Base-by-base conservation (phyloP, 2,329 filamentous ascomycete genomes). In the Fusarium sp. region DNA sequence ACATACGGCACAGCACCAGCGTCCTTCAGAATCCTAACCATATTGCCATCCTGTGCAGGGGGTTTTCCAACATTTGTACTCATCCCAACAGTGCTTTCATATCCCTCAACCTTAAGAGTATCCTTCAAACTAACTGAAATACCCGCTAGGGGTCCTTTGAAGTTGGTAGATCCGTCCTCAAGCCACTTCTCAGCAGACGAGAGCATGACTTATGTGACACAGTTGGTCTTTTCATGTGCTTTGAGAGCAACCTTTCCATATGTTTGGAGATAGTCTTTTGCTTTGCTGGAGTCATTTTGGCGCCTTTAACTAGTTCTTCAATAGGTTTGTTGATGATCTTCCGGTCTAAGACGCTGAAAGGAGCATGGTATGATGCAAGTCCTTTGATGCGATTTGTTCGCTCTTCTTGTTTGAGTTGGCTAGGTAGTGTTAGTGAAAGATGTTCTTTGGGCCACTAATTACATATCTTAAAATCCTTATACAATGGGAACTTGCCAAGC, bases 1-100 rank as follows among this genome's bases (percentile, higher is more conserved):
- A 94, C 93, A 76, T 97, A 97, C 0, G 94, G 94, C 3, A 97
- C 86, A 0, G 94, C 94, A 23, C 94, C 92, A 4, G 93, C 93
- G 76, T 96, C 92, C 76, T 97, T 97, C 52, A 97, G 83, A 41
- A 98, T 80, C 57, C 86, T 87, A 23, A 92, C 90, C 74, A 93
- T 87, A 3, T 88, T 83, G 0, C 94, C 93, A 80, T 97, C 94
- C 30, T 86, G 79, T 0, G 77, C 57, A 37, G 84, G 82, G 15
- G 90, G 90, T 73, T 94, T 92, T 50, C 88, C 88, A 0, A 89
- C 87, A 69, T 93, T 88, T 53, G 84, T 82, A 36, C 92, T 93
- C 79, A 94, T 97, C 3, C 93, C 94, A 3, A 97, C 91, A 6
- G 88, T 91, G 16, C 88, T 88, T 76, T 97, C 93, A 72, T 94